These are phyloP conservation scores for Solanum infundibuliforme DNA, from an alignment of 257 asterid genomes.

Conservation along the genomic window DNA sequence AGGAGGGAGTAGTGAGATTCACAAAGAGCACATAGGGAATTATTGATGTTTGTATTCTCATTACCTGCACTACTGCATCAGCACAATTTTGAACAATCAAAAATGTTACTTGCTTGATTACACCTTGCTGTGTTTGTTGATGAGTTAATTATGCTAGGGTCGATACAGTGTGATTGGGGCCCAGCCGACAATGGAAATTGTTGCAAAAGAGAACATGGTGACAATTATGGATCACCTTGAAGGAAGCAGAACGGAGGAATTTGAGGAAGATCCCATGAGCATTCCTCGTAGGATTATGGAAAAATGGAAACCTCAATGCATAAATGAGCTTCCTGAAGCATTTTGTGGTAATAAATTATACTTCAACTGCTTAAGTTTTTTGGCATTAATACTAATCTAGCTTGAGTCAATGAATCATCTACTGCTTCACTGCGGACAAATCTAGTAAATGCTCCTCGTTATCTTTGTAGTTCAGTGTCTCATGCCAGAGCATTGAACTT, in stretches of 20 bases:
- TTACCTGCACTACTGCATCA: background rate
- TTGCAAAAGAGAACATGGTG: constrained; percentile 80
- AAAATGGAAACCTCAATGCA: constrained; percentile 78
- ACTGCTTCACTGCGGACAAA: background rate
- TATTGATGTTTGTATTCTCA: background rate
- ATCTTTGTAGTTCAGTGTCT: background rate
- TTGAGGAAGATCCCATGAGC: constrained; percentile 84
- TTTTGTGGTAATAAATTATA: constrained; percentile 63
- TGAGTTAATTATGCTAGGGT: constrained; percentile 49
- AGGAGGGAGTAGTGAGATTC: background rate
- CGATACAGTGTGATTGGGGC: constrained; percentile 91
- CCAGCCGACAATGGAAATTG: constrained; percentile 92
- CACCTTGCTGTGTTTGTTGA: constrained; percentile 15
- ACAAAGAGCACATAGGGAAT: background rate
- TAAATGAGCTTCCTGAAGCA: constrained; percentile 90
- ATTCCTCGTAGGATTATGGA: constrained; percentile 84
- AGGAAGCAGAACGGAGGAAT: constrained; percentile 45
- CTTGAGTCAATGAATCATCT: background rate
- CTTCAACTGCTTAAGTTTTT: background rate
- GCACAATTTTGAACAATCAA: background rate
- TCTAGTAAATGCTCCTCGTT: background rate
- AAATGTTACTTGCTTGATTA: background rate
- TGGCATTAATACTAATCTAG: background rate
- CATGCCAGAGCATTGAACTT: background rate
- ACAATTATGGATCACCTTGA: constrained; percentile 67